These are phyloP conservation scores for Macadamia integrifolia DNA, from an alignment of 164 flowering plant genomes.

Conservation along the genomic window DNA sequence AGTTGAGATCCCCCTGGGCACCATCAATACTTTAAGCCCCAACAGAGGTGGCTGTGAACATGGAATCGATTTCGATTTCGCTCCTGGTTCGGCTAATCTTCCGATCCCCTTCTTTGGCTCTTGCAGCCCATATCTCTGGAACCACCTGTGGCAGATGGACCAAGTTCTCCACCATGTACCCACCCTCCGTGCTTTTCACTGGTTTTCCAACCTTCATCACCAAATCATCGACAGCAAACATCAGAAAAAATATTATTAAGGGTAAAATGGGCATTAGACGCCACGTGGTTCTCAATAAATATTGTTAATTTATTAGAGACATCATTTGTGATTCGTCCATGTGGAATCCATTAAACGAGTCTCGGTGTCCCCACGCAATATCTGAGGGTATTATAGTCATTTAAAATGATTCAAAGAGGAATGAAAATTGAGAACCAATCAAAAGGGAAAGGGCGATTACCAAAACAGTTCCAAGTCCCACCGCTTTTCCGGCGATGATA, in stretches of 20 bases:
- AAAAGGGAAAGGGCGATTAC: conserved; percentile 23
- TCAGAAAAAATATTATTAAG: neutral
- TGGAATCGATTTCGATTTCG: conserved; percentile 27
- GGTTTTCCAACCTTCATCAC: conserved; percentile 55
- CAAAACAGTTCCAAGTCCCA: conserved; percentile 74
- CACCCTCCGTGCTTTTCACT: conserved; percentile 52
- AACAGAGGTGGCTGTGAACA: conserved; percentile 22
- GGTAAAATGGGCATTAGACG: neutral
- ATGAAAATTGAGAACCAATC: neutral
- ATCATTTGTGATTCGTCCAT: too few species aligned
- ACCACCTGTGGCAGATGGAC: conserved; percentile 33
- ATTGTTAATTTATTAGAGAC: too few species aligned
- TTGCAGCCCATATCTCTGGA: conserved; percentile 57
- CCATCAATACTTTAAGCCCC: conserved; percentile 25
- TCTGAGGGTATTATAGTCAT: too few species aligned
- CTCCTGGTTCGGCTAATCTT: conserved; percentile 29
- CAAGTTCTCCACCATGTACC: conserved; percentile 57
- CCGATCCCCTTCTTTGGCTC: conserved; percentile 22
- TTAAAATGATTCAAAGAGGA: neutral
- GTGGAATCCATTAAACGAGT: neutral
- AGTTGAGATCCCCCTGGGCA: too few species aligned
- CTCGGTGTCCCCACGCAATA: too few species aligned
- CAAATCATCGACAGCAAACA: too few species aligned
- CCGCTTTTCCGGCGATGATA: conserved; percentile 57
- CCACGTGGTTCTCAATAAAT: too few species aligned